Base-by-base conservation (phyloP, 2,329 filamentous ascomycete genomes). In the Seiridium cupressi region DNA sequence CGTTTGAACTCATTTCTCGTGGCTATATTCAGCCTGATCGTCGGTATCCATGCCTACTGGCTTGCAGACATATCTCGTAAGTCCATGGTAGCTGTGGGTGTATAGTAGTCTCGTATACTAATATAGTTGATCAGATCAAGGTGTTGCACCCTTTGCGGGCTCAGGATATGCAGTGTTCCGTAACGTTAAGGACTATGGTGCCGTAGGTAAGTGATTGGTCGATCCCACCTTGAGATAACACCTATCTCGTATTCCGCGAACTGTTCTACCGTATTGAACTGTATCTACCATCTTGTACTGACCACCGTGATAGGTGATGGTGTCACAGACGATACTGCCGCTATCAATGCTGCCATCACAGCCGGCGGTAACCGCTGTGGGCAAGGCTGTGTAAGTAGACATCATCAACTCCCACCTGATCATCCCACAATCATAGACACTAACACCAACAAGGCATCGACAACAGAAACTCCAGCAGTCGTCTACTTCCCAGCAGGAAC, bases 181-280 rank as follows among this genome's bases (percentile, higher is more conserved):
- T 51, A 81, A 81, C 61, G 79, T 81, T 31, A 78, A 72, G 66
- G 78, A 79, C 69, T 81, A 77, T 61, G 79, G 79, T 51, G 79
- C 79, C 54, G 74, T 67, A 62, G 79, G 76, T 75, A 54, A 7
- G 70, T 65, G n/a, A 46, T 34, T 36, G 34, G 32, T 31, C 36
- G 8, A 53, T n/a, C 31, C 32, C n/a, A 3, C 4, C 9, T 26
- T 13, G 18, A 26, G 18, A 26, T 26, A 26, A 26, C 18, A 26
- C 18, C 18, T 26, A 26, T 26, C 18, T 26, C 18, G 18, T 26
- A 26, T 26, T 26, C 18, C 2, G 18, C 18, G 18, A 26, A 26
- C 18, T 26, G 18, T 26, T 26, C 18, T 26, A 26, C 18, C 36
- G 31, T 44, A 38, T 5, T 9, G 36, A 36, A 32, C 26, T 13